These are phyloP conservation scores for Leishmania mexicana DNA, from an alignment of 208 protist species.

Conservation along the genomic window DNA sequence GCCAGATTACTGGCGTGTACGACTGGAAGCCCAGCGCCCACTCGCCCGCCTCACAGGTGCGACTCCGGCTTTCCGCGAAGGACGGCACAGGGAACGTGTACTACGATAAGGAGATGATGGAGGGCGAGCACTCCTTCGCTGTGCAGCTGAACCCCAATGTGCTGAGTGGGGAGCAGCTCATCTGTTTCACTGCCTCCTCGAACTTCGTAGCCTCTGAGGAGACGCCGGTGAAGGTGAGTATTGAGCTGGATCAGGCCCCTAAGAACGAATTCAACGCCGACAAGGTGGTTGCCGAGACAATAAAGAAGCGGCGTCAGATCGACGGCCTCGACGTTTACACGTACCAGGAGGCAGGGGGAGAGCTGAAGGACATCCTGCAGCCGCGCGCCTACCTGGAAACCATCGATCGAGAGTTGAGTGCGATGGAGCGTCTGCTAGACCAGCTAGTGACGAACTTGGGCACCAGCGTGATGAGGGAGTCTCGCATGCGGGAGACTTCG, in stretches of 20 bases:
- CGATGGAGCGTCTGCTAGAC: slow-evolving; percentile 18
- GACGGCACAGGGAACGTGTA: slow-evolving; percentile 10
- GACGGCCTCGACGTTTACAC: slow-evolving; percentile 68
- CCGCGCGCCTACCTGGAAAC: slow-evolving; percentile 54
- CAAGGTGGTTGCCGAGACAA: slow-evolving; percentile 12
- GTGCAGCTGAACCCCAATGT: slow-evolving; percentile 5
- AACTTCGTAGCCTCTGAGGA: slow-evolving; percentile 14
- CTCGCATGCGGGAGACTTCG: slow-evolving; percentile 64
- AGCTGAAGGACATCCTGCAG: slow-evolving; percentile 66
- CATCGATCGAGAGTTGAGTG: slow-evolving; percentile 29
- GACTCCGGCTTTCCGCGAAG: slow-evolving; percentile 14
- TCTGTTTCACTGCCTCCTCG: slow-evolving; percentile 19
- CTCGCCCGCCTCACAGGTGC: not conserved
- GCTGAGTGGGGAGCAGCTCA: slow-evolving; percentile 19
- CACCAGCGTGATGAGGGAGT: slow-evolving; percentile 23
- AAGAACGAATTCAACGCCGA: slow-evolving; percentile 5
- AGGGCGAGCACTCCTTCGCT: slow-evolving; percentile 33
- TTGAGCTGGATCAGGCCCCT: slow-evolving; percentile 24
- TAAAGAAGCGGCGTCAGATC: slow-evolving; percentile 31
- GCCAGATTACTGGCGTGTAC: slow-evolving; percentile 54
- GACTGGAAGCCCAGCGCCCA: slow-evolving; percentile 19
- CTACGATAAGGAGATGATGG: slow-evolving; percentile 24
- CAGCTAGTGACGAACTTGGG: slow-evolving; percentile 12
- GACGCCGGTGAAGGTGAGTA: slow-evolving; percentile 17
- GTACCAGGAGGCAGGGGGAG: slow-evolving; percentile 60